Conservation (phyloP, 164 flowering plant genomes). For the Vitis cinerea region DNA sequence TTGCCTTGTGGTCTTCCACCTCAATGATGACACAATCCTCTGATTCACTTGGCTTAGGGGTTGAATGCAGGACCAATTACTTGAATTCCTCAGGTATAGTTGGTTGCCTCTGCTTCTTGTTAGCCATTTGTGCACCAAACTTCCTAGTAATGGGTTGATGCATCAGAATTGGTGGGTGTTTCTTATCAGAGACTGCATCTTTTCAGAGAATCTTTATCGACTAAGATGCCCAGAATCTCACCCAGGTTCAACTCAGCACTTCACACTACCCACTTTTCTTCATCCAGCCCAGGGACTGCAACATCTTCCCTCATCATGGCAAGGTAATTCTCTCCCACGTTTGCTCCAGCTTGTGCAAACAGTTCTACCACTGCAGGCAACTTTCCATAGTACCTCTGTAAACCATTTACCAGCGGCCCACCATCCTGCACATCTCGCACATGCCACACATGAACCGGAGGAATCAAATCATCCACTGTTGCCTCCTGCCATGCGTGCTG, state of each 20-base stretch:
- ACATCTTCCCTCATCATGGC: slow-evolving; percentile 47
- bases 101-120: slow-evolving; percentile 27
- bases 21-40: slow-evolving; percentile 49
- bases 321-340: slow-evolving; percentile 30
- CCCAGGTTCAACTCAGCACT: too few relatives aligned
- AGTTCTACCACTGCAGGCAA: slow-evolving; percentile 59
- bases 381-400: slow-evolving; percentile 57
- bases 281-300: slow-evolving; percentile 36
- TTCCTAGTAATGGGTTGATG: slow-evolving; percentile 82
- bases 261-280: slow-evolving; percentile 23
- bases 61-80: slow-evolving; percentile 18
- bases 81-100: slow-evolving; percentile 30
- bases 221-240: too few relatives aligned
- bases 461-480: slow-evolving; percentile 46
- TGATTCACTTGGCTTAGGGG: slow-evolving; percentile 13
- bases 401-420: slow-evolving; percentile 25
- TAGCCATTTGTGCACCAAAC: slow-evolving; percentile 71
- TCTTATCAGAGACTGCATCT: slow-evolving; percentile 37
- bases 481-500: slow-evolving; percentile 71
- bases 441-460: slow-evolving; percentile 65
- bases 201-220: slow-evolving; percentile 25
- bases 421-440: slow-evolving; percentile 18
- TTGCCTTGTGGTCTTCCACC: slow-evolving; percentile 36
- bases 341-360: slow-evolving; percentile 56
- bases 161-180: slow-evolving; percentile 33